These are phyloP conservation scores for Cetradonia linearis DNA, from an alignment of 495 filamentous ascomycete genomes.

Conservation along the genomic window DNA sequence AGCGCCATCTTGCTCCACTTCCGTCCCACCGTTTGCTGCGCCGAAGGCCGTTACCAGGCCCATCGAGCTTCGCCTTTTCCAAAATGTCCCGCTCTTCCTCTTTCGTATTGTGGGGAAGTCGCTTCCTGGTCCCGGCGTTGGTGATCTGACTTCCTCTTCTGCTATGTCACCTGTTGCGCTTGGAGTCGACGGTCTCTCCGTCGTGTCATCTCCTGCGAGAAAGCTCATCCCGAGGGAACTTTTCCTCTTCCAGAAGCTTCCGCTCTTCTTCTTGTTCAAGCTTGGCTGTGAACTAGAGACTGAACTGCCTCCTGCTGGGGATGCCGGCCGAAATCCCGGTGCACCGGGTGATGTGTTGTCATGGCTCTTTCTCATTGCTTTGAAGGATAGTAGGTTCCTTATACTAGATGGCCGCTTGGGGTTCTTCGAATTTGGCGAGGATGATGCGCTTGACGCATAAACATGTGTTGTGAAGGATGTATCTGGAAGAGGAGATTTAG, in stretches of 20 bases:
- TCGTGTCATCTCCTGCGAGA: conserved; percentile 2
- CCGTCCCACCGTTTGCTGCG: background rate
- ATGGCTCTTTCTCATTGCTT: conserved; percentile 14
- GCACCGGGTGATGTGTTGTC: conserved; percentile 2
- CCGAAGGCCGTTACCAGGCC: conserved; percentile 1
- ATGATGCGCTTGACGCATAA: background rate
- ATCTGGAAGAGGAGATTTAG: background rate
- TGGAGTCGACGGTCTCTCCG: background rate
- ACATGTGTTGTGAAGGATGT: conserved; percentile 5
- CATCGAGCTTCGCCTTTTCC: conserved; percentile 16
- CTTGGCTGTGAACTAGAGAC: conserved; percentile 11
- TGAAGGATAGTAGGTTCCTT: conserved; percentile 19
- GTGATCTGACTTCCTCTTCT: background rate
- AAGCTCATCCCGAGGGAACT: conserved; percentile 21
- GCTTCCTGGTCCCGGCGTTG: conserved; percentile 1
- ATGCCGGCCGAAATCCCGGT: conserved; percentile 15
- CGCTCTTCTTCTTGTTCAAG: conserved; percentile 21
- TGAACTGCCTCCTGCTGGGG: conserved; percentile 35
- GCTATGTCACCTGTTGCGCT: background rate
- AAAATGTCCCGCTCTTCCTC: conserved; percentile 21
- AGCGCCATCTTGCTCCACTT: background rate
- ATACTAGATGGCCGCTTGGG: conserved; percentile 20
- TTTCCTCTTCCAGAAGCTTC: conserved; percentile 22
- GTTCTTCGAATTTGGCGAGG: conserved; percentile 8
- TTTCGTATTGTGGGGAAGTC: conserved; percentile 5